Evolutionary conservation across 164 flowering plant genomes (phyloP).

Genomic region (Magnolia officinalis): DNA sequence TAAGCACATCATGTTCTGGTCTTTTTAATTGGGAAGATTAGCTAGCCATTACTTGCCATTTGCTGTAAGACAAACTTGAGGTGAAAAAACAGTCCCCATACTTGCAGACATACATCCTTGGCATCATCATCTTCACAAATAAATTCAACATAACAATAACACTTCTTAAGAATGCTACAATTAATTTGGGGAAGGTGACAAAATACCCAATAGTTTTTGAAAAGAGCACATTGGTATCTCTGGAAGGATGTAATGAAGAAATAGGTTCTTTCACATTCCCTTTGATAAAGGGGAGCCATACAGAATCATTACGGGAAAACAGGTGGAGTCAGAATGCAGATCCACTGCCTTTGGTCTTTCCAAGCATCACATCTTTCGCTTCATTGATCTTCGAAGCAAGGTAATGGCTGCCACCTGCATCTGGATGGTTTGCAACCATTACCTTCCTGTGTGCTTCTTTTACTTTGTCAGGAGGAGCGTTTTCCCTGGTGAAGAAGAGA

Average conservation of each 20-base stretch:
- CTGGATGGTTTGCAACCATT: slow-evolving; percentile 91
- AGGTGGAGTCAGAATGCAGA: slow-evolving; percentile 53
- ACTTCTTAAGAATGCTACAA: background rate
- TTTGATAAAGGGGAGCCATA: background rate
- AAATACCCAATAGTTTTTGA: background rate
- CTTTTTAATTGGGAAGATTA: no score
- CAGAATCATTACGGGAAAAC: background rate
- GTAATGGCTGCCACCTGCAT: slow-evolving; percentile 89
- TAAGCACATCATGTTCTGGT: no score
- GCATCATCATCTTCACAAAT: no score
- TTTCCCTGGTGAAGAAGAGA: slow-evolving; percentile 45
- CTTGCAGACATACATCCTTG: no score
- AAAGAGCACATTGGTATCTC: background rate
- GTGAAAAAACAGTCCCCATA: no score
- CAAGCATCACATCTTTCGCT: slow-evolving; percentile 80
- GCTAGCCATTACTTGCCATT: no score
- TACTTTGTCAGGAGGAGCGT: slow-evolving; percentile 54
- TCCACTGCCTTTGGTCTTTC: slow-evolving; percentile 48
- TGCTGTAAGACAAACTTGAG: no score
- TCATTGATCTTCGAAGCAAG: slow-evolving; percentile 82
- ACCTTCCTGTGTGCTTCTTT: slow-evolving; percentile 84
- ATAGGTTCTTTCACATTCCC: background rate
- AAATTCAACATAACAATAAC: no score
- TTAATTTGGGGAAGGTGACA: background rate
- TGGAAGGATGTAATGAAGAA: background rate